phyloP scores from a whole-genome alignment of 2,329 filamentous ascomycete species.

The Parastagonospora nodorum region DNA sequence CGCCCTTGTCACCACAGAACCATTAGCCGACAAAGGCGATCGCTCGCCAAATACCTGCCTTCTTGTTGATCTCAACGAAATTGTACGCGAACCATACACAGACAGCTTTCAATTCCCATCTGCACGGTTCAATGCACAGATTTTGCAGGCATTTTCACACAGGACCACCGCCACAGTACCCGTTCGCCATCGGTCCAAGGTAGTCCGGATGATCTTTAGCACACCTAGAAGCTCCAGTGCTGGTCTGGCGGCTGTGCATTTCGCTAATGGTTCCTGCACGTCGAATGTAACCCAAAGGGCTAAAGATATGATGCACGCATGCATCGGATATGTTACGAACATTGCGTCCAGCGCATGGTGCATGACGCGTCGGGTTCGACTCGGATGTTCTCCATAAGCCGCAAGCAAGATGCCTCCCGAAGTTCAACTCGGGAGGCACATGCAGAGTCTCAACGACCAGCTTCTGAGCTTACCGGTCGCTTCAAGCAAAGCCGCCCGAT shows the following conservation, averaged over 20 bases:
- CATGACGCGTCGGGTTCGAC: slow-evolving; percentile 1
- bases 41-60: slow-evolving; percentile 5
- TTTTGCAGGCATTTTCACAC: neutral
- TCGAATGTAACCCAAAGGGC: neutral
- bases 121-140: neutral
- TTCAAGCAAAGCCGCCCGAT: slow-evolving; percentile 9
- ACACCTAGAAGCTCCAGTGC: neutral
- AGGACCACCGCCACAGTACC: neutral
- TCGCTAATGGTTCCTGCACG: neutral
- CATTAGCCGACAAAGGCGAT: slow-evolving; percentile 5
- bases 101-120: neutral
- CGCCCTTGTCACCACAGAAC: neutral
- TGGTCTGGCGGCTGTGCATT: neutral
- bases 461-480: slow-evolving; percentile 24
- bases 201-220: neutral
- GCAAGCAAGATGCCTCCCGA: slow-evolving; percentile 14
- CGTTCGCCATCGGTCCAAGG: neutral
- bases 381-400: slow-evolving; percentile 3
- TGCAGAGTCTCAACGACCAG: slow-evolving; percentile 28
- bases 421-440: slow-evolving; percentile 12
- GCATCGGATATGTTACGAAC: slow-evolving; percentile 1
- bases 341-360: slow-evolving; percentile 11
- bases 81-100: slow-evolving; percentile 5
- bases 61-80: slow-evolving; percentile 8
- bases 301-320: neutral